phyloP scores from a whole-genome alignment of 108 stramenopile species.

The Cyclotella atomus region DNA sequence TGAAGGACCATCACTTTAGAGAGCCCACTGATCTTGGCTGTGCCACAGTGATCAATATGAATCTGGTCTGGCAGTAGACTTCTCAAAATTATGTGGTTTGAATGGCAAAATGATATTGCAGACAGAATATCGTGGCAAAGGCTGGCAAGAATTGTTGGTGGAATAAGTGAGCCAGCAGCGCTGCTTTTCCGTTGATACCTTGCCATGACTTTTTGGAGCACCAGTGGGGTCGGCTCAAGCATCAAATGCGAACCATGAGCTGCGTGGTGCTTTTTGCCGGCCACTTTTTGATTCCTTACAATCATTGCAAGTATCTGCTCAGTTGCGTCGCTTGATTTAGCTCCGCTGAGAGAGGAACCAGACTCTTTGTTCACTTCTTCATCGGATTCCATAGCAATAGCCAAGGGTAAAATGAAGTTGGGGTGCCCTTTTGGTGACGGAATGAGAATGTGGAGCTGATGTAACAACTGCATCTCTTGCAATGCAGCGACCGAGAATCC shows the following conservation, averaged over 20 bases:
- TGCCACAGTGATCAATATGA: slow-evolving; percentile 79
- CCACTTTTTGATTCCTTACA: slow-evolving; percentile 64
- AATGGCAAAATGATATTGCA: slow-evolving; percentile 80
- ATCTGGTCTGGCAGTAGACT: slow-evolving; percentile 77
- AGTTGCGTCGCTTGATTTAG: slow-evolving; percentile 47
- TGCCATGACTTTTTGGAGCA: slow-evolving; percentile 68
- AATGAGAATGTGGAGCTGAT: slow-evolving; percentile 76
- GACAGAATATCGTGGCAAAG: slow-evolving; percentile 85
- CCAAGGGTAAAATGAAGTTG: slow-evolving; percentile 85
- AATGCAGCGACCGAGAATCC: slow-evolving; percentile 84
- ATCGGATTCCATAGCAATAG: slow-evolving; percentile 66
- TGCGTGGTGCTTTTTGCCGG: slow-evolving; percentile 60
- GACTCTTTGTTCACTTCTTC: slow-evolving; percentile 27
- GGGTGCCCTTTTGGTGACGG: slow-evolving; percentile 85
- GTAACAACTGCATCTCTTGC: slow-evolving; percentile 86
- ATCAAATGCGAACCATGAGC: slow-evolving; percentile 71
- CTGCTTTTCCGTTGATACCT: slow-evolving; percentile 52
- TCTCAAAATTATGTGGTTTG: slow-evolving; percentile 77
- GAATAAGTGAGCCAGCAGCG: slow-evolving; percentile 41
- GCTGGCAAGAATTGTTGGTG: slow-evolving; percentile 63
- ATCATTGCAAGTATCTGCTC: slow-evolving; percentile 81
- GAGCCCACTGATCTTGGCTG: slow-evolving; percentile 71
- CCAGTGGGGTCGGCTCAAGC: slow-evolving; percentile 79
- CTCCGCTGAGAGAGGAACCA: slow-evolving; percentile 5
- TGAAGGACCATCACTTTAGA: slow-evolving; percentile 71